Evolutionary conservation across 192 early-diverging fungal genomes (phyloP).

Genomic region (Allomyces macrogynus): DNA sequence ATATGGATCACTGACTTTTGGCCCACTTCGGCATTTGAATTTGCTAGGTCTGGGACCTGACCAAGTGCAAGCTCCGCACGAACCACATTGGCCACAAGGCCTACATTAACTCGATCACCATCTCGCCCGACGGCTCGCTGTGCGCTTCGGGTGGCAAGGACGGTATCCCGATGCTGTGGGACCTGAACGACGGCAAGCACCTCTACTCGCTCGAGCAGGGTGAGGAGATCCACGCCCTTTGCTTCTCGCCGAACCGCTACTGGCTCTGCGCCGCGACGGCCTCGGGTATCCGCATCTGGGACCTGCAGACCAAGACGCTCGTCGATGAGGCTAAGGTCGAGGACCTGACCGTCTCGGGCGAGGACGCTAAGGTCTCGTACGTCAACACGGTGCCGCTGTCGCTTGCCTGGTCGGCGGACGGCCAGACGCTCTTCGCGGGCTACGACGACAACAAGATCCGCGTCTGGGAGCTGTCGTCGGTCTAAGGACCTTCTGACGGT

Average conservation of each 20-base stretch:
- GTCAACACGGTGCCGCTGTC: slow-evolving; percentile 28
- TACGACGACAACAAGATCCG: slow-evolving; percentile 83
- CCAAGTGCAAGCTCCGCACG: slow-evolving; percentile 95
- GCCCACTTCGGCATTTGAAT: too few species aligned
- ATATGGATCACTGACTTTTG: too few species aligned
- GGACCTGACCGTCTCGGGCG: slow-evolving; percentile 20
- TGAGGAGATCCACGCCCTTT: slow-evolving; percentile 86
- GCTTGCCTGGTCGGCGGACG: slow-evolving; percentile 96
- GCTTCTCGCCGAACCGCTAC: slow-evolving; percentile 99
- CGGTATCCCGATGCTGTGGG: slow-evolving; percentile 98
- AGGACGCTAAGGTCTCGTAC: neutral
- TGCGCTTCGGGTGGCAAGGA: slow-evolving; percentile 99
- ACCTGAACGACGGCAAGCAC: slow-evolving; percentile 99
- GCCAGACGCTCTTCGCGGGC: slow-evolving; percentile 90
- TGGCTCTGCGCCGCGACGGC: slow-evolving; percentile 98
- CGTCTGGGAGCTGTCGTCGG: slow-evolving; percentile 38
- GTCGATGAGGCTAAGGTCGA: slow-evolving; percentile 52
- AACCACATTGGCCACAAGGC: slow-evolving; percentile 98
- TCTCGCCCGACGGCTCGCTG: slow-evolving; percentile 98
- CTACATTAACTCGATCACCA: slow-evolving; percentile 94
- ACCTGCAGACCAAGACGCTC: slow-evolving; percentile 91
- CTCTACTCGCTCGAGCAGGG: slow-evolving; percentile 96
- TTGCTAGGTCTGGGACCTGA: slow-evolving; percentile 86
- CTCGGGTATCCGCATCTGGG: slow-evolving; percentile 97
- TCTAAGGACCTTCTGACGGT: neutral